These are phyloP conservation scores for Geranium incanum DNA, from an alignment of 441 rosid genomes.

Conservation along the genomic window DNA sequence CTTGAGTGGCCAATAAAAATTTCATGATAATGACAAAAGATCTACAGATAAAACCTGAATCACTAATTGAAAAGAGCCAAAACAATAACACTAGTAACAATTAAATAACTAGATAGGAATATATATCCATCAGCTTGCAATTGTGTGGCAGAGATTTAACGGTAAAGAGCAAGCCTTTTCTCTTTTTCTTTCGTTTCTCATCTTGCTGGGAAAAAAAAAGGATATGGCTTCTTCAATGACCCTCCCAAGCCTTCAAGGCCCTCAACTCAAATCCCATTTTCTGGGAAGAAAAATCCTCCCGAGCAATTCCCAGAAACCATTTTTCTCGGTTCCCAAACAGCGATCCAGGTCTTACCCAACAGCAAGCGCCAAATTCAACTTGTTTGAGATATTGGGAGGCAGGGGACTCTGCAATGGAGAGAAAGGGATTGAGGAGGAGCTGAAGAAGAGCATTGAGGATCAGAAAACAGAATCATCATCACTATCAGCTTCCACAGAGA, in stretches of 20 bases:
- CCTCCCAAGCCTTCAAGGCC: constrained; percentile 39
- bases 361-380: constrained; percentile 47
- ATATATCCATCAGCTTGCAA: background rate
- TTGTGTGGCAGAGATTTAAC: background rate
- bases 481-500: constrained; percentile 7
- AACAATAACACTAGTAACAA: background rate
- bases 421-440: constrained; percentile 51
- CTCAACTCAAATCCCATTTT: constrained; percentile 37
- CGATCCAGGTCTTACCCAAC: constrained; percentile 21
- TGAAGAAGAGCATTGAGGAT: constrained; percentile 32
- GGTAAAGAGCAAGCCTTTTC: background rate
- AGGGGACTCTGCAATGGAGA: constrained; percentile 79
- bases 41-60: background rate
- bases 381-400: constrained; percentile 61
- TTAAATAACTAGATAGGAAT: background rate
- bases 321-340: constrained; percentile 28
- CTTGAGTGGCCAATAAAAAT: background rate
- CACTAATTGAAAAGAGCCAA: background rate
- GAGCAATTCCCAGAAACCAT: constrained; percentile 25
- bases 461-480: constrained; percentile 6
- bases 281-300: constrained; percentile 32
- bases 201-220: background rate
- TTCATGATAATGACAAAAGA: background rate
- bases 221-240: constrained; percentile 55
- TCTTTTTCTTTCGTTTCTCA: background rate